Evolutionary conservation across 345 rosid species (phyloP).

Genomic region (Bruguiera sexangula): DNA sequence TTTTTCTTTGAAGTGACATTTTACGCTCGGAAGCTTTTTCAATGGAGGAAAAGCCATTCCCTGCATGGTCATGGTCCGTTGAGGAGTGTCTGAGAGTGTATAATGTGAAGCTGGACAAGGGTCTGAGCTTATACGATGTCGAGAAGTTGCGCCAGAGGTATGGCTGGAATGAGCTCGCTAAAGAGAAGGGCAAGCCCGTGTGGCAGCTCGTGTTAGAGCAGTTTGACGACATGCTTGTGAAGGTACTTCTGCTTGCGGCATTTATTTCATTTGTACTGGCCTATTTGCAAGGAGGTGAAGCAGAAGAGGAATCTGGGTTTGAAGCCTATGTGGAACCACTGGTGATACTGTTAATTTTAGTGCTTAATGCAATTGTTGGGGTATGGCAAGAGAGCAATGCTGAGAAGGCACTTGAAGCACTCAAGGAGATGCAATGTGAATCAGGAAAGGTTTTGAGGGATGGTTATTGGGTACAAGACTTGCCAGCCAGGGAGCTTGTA

Average conservation of each 20-base stretch:
- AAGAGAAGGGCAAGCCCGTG: constrained; percentile 79
- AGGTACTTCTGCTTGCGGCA: constrained; percentile 84
- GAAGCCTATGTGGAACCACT: constrained; percentile 85
- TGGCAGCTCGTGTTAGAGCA: constrained; percentile 80
- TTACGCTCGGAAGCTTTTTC: constrained; percentile 16
- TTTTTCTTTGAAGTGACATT: constrained; percentile 17
- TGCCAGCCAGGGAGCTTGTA: constrained; percentile 88
- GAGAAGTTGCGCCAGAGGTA: constrained; percentile 57
- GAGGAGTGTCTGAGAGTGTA: constrained; percentile 70
- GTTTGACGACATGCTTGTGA: constrained; percentile 84
- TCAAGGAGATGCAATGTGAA: constrained; percentile 90
- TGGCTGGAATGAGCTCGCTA: constrained; percentile 85
- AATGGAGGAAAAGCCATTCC: constrained; percentile 68
- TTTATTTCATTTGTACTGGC: constrained; percentile 79
- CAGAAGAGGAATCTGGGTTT: constrained; percentile 49
- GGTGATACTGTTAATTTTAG: constrained; percentile 72
- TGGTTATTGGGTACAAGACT: constrained; percentile 50
- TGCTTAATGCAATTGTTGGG: constrained; percentile 80
- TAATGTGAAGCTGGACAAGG: constrained; percentile 63
- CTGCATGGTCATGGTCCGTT: constrained; percentile 82
- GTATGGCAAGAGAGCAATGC: constrained; percentile 97
- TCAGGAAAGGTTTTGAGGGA: constrained; percentile 72
- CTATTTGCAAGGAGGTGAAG: constrained; percentile 51
- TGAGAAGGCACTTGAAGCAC: constrained; percentile 89
- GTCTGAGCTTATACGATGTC: constrained; percentile 56